A percentile compares a stretch with the other conserved stretches of the same genome.
Conservation (phyloP, 345 rosid genomes). For the Adansonia digitata region DNA sequence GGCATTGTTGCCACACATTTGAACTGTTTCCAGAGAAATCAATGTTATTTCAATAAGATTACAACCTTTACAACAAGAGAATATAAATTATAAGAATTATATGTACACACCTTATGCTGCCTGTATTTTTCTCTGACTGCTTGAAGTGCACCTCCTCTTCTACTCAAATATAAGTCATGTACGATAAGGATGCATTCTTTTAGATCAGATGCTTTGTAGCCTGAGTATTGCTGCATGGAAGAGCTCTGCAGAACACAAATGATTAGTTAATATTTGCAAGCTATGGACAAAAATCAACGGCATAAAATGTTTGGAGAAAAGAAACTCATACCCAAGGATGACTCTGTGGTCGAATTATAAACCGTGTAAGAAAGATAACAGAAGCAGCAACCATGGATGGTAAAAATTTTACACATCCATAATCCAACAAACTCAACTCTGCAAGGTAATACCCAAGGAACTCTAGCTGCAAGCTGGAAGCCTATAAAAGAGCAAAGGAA, state of each 20-base stretch:
- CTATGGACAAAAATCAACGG: not conserved
- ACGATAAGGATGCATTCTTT: constrained; percentile 44
- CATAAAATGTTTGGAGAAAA: not conserved
- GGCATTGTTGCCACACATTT: constrained; percentile 55
- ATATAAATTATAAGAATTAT: not conserved
- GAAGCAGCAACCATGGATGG: constrained; percentile 81
- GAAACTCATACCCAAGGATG: constrained; percentile 68
- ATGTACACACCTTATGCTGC: constrained; percentile 48
- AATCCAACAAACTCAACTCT: constrained; percentile 72
- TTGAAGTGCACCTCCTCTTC: constrained; percentile 48
- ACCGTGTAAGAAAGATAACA: constrained; percentile 59
- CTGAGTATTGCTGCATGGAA: constrained; percentile 41
- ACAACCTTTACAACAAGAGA: not conserved
- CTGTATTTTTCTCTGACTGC: constrained; percentile 77
- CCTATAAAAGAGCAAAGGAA: constrained; percentile 25
- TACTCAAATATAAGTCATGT: constrained; percentile 56
- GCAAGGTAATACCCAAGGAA: constrained; percentile 76
- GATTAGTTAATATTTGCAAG: not conserved
- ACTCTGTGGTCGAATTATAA: constrained; percentile 41
- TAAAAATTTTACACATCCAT: constrained; percentile 52
- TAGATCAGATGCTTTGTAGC: constrained; percentile 48
- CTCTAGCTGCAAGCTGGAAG: constrained; percentile 51
- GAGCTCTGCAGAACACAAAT: constrained; percentile 34
- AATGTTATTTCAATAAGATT: constrained; percentile 10
- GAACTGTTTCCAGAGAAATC: constrained; percentile 40